Conservation (phyloP, 208 protist species). For the Acanthamoeba royreba region DNA sequence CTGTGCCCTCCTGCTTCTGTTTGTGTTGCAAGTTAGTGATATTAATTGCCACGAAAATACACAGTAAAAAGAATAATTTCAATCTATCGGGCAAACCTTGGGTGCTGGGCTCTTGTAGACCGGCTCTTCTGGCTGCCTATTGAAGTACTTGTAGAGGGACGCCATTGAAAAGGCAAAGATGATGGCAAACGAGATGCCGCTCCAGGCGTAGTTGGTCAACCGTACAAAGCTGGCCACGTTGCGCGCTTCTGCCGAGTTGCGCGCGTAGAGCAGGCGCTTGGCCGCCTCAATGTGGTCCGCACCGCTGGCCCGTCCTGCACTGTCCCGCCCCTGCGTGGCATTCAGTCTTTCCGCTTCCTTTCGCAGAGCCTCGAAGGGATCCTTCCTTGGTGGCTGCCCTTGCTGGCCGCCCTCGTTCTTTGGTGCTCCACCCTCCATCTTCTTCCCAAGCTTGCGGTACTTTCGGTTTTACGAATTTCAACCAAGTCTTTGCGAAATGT, state of each 20-base stretch:
- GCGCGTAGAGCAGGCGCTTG: background rate
- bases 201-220: slow-evolving; percentile 31
- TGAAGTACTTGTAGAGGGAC: slow-evolving; percentile 6
- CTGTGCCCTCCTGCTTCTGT: too few relatives aligned
- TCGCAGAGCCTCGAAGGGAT: background rate
- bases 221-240: slow-evolving; percentile 37
- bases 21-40: too few relatives aligned
- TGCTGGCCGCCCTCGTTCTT: too few relatives aligned
- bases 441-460: too few relatives aligned
- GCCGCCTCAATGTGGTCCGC: background rate
- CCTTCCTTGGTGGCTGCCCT: background rate
- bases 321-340: background rate
- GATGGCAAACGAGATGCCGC: slow-evolving; percentile 11
- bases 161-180: slow-evolving; percentile 4
- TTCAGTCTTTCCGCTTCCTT: background rate
- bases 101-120: too few relatives aligned
- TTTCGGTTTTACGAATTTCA: too few relatives aligned
- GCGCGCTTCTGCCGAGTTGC: background rate
- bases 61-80: too few relatives aligned
- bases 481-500: too few relatives aligned
- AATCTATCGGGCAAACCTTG: too few relatives aligned
- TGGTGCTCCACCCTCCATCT: background rate
- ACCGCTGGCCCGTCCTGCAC: background rate
- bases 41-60: too few relatives aligned
- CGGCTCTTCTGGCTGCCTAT: too few relatives aligned